Evolutionary conservation across 1,139 yeast genomes (phyloP).

Genomic region (Blastobotrys elegans): DNA sequence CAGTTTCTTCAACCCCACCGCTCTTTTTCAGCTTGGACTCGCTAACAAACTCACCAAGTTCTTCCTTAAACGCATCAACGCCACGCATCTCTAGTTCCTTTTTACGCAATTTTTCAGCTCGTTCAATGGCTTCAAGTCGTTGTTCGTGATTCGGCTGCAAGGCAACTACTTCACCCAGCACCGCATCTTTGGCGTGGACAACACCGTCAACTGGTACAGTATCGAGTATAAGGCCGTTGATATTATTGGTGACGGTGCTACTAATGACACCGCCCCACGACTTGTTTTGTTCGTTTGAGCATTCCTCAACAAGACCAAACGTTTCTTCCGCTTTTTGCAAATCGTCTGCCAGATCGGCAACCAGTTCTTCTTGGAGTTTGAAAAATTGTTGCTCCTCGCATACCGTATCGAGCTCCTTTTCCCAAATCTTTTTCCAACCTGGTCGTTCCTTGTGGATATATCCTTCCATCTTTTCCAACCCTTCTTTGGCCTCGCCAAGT

Average conservation of each 20-base stretch:
- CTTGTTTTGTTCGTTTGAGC: conserved; percentile 70
- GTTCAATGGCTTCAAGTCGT: conserved; percentile 80
- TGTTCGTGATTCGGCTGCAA: conserved; percentile 79
- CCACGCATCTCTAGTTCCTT: conserved; percentile 59
- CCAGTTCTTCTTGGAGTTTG: conserved; percentile 81
- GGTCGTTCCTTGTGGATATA: conserved; percentile 70
- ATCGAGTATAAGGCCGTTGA: conserved; percentile 18
- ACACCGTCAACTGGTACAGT: conserved; percentile 33
- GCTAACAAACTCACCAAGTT: conserved; percentile 79
- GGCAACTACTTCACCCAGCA: conserved; percentile 72
- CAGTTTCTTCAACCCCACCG: conserved; percentile 87
- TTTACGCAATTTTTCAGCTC: conserved; percentile 77
- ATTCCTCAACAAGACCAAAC: conserved; percentile 71
- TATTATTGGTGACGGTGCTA: background rate
- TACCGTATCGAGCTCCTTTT: conserved; percentile 78
- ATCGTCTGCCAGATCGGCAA: conserved; percentile 76
- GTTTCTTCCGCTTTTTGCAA: conserved; percentile 76
- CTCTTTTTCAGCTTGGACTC: conserved; percentile 69
- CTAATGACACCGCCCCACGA: conserved; percentile 1
- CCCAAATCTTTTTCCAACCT: conserved; percentile 92
- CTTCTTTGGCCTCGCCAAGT: conserved; percentile 50
- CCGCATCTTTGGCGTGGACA: conserved; percentile 64
- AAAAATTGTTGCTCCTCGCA: conserved; percentile 93
- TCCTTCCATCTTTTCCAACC: conserved; percentile 50
- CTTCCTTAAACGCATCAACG: conserved; percentile 71